Evolutionary conservation across 257 asterid genomes (phyloP), one percentile per base, ranked within the genome.

Genomic region (Avicennia marina): DNA sequence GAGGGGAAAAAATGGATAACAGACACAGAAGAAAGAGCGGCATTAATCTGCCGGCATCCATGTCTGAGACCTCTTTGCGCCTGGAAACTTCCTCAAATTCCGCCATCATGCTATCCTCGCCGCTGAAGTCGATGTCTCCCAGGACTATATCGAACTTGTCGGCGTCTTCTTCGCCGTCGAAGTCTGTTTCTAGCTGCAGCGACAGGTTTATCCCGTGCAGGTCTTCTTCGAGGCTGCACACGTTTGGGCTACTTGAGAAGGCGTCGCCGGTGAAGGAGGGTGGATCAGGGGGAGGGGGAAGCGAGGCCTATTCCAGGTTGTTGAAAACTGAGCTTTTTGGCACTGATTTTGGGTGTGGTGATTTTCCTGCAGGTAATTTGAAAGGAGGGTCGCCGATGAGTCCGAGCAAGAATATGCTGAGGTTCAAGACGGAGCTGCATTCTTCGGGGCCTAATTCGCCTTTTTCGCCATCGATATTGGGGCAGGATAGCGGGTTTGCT

Each of bases 141-240:
- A 71, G 97, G 84, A 81, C 95, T 1, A 80, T 93, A 18, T 84
- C 96, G 44, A 93, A 86, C 62, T 70, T 93, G 38, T 83, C 96
- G 21, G 79, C 89, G 0, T 82, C 95, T 0, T 81, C 98, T 0
- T 81, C 95, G 29, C 83, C 90, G 7, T 84, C 93, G 2, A 84
- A 81, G 56, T 74, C 94, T 2, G 66, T 31, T 31, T 82, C 81
- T 41, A 43, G 67, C 2, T 89, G 96, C 66, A 89, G 97, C 63
- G 99, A 93, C 56, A 78, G 99, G 75, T 93, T 93, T 54, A 93
- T 93, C 48, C 99, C 99, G 4, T 93, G 99, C 70, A 74, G 99
- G 65, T 93, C 99, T 19, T 89, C 97, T 24, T 93, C 99, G 44
- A 78, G 99, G 83, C 83, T 93, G 41, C 94, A 89, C 63, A 81